Conservation (phyloP, 108 stramenopile genomes). For the Pseudonitzschia multistriata region DNA sequence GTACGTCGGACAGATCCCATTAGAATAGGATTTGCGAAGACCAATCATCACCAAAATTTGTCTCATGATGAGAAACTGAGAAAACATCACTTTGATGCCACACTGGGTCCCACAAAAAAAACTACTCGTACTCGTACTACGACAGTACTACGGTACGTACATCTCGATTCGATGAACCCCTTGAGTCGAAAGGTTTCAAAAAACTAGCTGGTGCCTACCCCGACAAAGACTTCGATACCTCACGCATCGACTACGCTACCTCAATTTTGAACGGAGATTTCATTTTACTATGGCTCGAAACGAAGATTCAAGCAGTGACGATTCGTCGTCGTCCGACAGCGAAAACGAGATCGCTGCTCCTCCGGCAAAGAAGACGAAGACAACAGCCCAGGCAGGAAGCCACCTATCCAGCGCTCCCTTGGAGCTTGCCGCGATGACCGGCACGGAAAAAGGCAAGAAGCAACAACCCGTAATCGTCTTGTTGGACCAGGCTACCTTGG, state of each 20-base stretch:
- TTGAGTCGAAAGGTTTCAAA: too few species aligned
- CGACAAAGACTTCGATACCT: not conserved
- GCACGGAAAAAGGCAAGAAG: slow-evolving; percentile 29
- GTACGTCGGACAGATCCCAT: too few species aligned
- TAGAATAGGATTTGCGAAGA: too few species aligned
- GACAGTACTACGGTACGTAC: too few species aligned
- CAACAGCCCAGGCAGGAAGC: slow-evolving; percentile 1
- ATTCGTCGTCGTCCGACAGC: slow-evolving; percentile 2
- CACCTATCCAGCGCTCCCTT: slow-evolving; percentile 43
- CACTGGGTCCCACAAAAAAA: too few species aligned
- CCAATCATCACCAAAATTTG: too few species aligned
- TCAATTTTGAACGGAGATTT: not conserved
- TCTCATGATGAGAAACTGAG: too few species aligned
- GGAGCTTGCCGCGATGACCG: slow-evolving; percentile 51
- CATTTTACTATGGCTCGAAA: slow-evolving; percentile 5
- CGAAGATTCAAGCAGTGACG: not conserved
- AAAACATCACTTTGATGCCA: too few species aligned
- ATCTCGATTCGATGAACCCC: too few species aligned
- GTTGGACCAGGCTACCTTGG: slow-evolving; percentile 93
- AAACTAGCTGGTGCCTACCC: too few species aligned
- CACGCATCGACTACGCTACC: too few species aligned
- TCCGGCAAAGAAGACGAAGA: slow-evolving; percentile 22
- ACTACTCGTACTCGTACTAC: too few species aligned
- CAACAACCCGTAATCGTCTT: slow-evolving; percentile 70
- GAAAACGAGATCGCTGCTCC: not conserved